Evolutionary conservation across 805 yeast genomes (phyloP), one percentile per base, ranked within the genome.

Genomic region (Maudiozyma saulgeensis): DNA sequence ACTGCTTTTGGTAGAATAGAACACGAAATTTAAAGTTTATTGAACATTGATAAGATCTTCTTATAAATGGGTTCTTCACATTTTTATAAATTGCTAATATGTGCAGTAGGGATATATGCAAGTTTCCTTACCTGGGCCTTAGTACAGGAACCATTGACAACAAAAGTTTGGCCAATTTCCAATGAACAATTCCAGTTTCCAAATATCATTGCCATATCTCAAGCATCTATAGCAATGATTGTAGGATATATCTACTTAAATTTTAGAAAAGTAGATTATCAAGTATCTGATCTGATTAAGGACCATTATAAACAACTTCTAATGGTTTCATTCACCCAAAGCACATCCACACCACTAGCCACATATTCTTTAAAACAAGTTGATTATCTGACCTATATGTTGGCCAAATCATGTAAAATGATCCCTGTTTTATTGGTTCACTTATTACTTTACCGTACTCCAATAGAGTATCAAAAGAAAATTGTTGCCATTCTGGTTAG

Each of bases 341-440:
- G 95, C 21, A 59, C 90, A 25, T 80, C 96, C 0, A 77, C 90
- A 2, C 96, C 96, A 5, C 68, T 93, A 43, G 93, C 95, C 1
- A 81, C 87, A 52, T 77, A 81, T 41, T 80, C 96, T 18, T 69
- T 91, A 51, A 74, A 77, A 45, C 87, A 91, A 63, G 91, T 93
- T 32, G 96, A 87, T 61, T 93, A 86, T 62, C 70, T 93, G 60
- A 84, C 95, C 0, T 84, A 79, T 57, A 76, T 91, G 53, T 74
- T 93, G 52, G 95, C 96, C 18, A 93, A 93, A 63, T 84, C 96
- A 48, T 91, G 98, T 64, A 93, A 93, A 60, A 74, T 93, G 65
- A 79, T 93, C 21, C 99, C 99, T 0, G 96, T 91, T n/a, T 81
- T 93, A 84, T 62, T 86, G 34, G 85, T 93, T 2, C 96, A 89